phyloP scores from a whole-genome alignment of 352 stramenopile genomes.

The Sclerospora graminicola region DNA sequence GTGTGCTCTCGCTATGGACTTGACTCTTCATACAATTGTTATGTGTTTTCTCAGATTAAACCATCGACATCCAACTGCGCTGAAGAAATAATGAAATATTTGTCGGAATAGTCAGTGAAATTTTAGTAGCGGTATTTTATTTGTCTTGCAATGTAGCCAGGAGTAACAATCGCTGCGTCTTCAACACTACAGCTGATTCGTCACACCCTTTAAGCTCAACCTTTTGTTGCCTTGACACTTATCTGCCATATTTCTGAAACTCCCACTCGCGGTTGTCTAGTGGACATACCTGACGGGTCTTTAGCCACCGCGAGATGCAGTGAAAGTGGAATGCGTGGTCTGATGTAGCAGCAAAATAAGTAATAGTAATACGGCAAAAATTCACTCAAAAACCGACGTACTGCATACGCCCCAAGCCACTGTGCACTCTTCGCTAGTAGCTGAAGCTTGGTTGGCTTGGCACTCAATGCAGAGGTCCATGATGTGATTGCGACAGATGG shows the following conservation, averaged over 20 bases:
- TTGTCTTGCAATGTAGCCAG: not conserved
- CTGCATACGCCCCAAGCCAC: slow-evolving; percentile 83
- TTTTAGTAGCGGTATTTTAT: not conserved
- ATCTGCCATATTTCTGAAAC: slow-evolving; percentile 95
- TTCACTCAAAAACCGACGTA: slow-evolving; percentile 27
- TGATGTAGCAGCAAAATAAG: slow-evolving; percentile 32
- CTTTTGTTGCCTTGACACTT: slow-evolving; percentile 28
- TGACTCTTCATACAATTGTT: slow-evolving; percentile 20
- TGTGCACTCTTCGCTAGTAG: slow-evolving; percentile 82
- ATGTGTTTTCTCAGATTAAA: slow-evolving; percentile 21
- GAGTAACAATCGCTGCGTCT: not conserved
- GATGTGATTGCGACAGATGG: slow-evolving; percentile 99
- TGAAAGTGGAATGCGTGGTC: slow-evolving; percentile 99
- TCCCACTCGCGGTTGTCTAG: slow-evolving; percentile 99
- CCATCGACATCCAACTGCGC: too few relatives aligned
- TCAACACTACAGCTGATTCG: slow-evolving; percentile 1
- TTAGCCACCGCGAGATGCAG: slow-evolving; percentile 99
- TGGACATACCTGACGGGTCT: slow-evolving; percentile 97
- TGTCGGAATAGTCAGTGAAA: too few relatives aligned
- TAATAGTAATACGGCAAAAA: too few relatives aligned
- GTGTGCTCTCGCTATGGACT: slow-evolving; percentile 61
- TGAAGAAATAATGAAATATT: too few relatives aligned
- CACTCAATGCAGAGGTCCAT: slow-evolving; percentile 99
- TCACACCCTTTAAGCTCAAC: slow-evolving; percentile 4
- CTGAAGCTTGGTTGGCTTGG: slow-evolving; percentile 89